Base-by-base conservation (phyloP, 1,284 basidiomycete genomes). In the Caloboletus firmus region DNA sequence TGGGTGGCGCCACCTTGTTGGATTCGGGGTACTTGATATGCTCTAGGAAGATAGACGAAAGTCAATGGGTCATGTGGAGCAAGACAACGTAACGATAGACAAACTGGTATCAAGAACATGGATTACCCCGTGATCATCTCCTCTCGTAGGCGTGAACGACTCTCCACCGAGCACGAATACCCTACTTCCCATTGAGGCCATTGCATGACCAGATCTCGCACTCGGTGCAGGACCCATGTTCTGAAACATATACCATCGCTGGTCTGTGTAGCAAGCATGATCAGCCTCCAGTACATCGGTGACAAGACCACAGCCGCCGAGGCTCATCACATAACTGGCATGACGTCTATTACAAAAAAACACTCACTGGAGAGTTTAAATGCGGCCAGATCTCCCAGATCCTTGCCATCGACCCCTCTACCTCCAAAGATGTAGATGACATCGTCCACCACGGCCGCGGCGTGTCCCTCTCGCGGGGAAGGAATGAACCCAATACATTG, bases 381-480 rank as follows among this genome's bases (percentile, higher is more conserved):
- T 6, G 95, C 96, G 4, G 95, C 93, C 18, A 99, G 76, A 73
- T 99, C 97, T 45, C 89, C 89, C 45, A 99, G 74, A 70, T 99
- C 97, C 72, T 96, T 95, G 30, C 97, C 97, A 66, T 98, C 95
- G 4, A 98, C 93, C 54, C 97, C 97, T 39, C 97, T 80, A 3
- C 97, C 97, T 55, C 97, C 97, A 76, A 98, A 98, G 48, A 99
- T 84, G 72, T 99, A 99, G 64, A 99, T 90, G 52, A 98, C 95
- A 72, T 98, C 97, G 68, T 98, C 96, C 30, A 99, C 94, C 31
- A 99, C 80, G 17, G 96, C 91, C 11, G 95, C 95, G 2, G 97
- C 92, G 66, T 99, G 98, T 0, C 97, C 97, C 72, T 99, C 98
- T 46, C 97, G 80, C 2, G 97, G 93, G 9, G 93, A 90, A 17